Base-by-base conservation (phyloP, 129 eudicot species). In the Solidago caesia region DNA sequence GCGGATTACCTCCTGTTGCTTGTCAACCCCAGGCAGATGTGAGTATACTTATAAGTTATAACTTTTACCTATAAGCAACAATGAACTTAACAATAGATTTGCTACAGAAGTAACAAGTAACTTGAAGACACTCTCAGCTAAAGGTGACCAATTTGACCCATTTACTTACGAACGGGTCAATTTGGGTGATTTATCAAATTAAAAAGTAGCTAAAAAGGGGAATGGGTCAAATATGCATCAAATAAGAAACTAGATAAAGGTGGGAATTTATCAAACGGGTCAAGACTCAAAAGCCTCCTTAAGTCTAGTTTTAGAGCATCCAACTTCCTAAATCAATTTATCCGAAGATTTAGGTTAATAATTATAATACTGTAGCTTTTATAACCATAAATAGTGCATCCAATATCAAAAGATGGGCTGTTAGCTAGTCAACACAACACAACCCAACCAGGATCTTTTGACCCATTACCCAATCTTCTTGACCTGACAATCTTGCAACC, bases 11-110 rank as follows among this genome's bases (percentile, higher is more conserved):
- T 6, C 14, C 10, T 11, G 26, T 4, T 44, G 46, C 14, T 47
- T 26, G 44, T 44, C 44, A 68, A 47, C 8, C 44, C 44, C 44
- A 68, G 47, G 8, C 59, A 46, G 29, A 15, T 71, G 75, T 71
- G 65, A 71, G 65, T 71, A 41, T 53, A 39, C 62, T 70, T 52
- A 13, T 70, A 14, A 39, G 47, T 70, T 52, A 13, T 70, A 14
- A 4, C 27, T 70, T 41, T 9, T 53, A 14, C 26, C 47, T n/a
- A 15, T 70, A 46, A 29, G 47, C 49, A 33, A 51, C 13, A 1
- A 51, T 13, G 9, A 12, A 26, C 3, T 51, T 14, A 13, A 47
- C 12, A 42, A 15, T 42, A 14, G 2, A 9, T 59, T 59, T 26
- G 33, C 14, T 61, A 43, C 4, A 5, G 1, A 61, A 4, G 66